Conservation (phyloP, 2,329 filamentous ascomycete genomes). For the Aspergillus puulaauensis region DNA sequence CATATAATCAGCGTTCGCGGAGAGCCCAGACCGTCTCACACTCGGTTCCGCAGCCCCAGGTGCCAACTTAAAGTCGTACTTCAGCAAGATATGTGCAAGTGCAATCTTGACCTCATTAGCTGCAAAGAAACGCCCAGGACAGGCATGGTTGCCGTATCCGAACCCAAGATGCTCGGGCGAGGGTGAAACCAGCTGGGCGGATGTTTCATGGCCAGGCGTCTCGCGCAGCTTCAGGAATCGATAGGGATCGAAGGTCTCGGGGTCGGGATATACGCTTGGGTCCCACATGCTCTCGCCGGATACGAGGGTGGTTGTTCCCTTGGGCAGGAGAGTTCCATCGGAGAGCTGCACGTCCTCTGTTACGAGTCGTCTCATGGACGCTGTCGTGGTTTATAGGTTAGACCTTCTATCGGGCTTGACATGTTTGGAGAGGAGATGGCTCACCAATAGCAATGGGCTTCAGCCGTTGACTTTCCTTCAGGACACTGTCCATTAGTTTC, state of each 20-base stretch:
- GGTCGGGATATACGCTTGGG: neutral
- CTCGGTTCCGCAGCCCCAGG: neutral
- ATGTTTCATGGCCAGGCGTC: neutral
- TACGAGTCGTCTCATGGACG: too few relatives aligned
- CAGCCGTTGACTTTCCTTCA: slow-evolving; percentile 42
- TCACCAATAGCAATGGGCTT: slow-evolving; percentile 17
- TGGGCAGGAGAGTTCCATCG: neutral
- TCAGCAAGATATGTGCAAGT: neutral
- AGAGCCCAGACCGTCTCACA: too few relatives aligned
- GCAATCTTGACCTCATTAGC: neutral
- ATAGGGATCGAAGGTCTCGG: neutral
- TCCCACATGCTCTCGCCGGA: neutral
- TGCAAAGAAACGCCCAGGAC: neutral
- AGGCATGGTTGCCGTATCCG: neutral
- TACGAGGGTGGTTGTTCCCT: neutral
- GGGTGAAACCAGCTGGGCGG: neutral
- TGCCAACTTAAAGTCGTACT: neutral
- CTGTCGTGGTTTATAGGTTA: too few relatives aligned
- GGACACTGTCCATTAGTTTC: slow-evolving; percentile 43
- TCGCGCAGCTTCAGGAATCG: neutral
- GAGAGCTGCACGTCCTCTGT: neutral
- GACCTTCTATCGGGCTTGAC: too few relatives aligned
- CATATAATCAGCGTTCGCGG: too few relatives aligned
- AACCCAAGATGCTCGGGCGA: neutral
- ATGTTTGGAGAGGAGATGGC: too few relatives aligned